These are phyloP conservation scores for Chlorella sp. DNA, from an alignment of 139 green algal genomes.

Conservation along the genomic window DNA sequence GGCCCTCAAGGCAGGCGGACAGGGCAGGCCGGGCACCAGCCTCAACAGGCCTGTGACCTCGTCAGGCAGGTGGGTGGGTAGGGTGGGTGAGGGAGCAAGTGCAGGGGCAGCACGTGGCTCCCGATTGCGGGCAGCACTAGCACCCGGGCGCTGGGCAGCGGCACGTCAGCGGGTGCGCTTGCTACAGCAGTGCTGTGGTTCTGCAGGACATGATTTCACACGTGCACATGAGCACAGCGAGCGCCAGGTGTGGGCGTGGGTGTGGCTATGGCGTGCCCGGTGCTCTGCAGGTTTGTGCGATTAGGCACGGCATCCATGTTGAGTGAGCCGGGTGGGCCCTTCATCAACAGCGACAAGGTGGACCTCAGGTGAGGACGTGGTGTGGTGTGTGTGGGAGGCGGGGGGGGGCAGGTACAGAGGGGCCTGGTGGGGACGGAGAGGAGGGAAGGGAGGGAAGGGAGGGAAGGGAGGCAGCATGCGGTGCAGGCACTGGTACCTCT, in stretches of 20 bases:
- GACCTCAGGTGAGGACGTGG: slow-evolving; percentile 62
- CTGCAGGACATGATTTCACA: not conserved
- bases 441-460: too few species aligned
- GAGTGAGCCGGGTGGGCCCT: slow-evolving; percentile 52
- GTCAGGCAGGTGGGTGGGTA: slow-evolving; percentile 42
- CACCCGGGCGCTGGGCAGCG: not conserved
- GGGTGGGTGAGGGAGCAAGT: too few species aligned
- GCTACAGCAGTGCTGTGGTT: not conserved
- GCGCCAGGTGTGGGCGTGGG: not conserved
- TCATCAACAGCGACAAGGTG: slow-evolving; percentile 67
- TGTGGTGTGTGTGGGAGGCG: too few species aligned
- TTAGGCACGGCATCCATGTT: slow-evolving; percentile 70
- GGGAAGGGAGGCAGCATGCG: too few species aligned
- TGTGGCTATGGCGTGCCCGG: not conserved
- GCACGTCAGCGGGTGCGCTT: too few species aligned
- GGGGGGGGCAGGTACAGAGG: too few species aligned
- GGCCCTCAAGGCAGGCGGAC: slow-evolving; percentile 20
- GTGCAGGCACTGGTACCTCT: too few species aligned
- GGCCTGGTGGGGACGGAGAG: too few species aligned
- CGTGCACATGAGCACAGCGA: too few species aligned
- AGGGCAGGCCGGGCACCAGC: slow-evolving; percentile 45
- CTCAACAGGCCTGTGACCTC: slow-evolving; percentile 51
- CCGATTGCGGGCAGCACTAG: not conserved
- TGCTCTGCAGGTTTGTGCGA: slow-evolving; percentile 55
- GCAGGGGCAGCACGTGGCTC: too few species aligned